phyloP scores from a whole-genome alignment of 1,139 yeast genomes.

The Taiozyma sp. region DNA sequence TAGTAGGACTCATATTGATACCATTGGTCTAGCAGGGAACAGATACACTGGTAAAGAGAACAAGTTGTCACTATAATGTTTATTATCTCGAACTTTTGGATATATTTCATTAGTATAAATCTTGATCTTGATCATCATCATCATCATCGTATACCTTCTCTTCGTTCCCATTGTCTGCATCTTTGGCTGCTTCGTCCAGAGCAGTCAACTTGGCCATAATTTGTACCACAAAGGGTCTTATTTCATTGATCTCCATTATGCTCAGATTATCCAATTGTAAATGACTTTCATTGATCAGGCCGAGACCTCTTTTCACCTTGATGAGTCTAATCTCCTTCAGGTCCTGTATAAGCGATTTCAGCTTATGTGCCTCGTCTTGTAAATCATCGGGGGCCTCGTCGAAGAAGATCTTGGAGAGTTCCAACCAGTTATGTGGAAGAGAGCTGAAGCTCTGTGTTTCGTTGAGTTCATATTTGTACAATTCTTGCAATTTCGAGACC shows the following conservation, averaged over 20 bases:
- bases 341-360: conserved; percentile 68
- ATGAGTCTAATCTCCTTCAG: conserved; percentile 76
- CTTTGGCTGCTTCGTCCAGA: conserved; percentile 39
- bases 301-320: conserved; percentile 75
- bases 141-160: neutral
- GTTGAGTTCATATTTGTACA: conserved; percentile 63
- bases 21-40: conserved; percentile 6
- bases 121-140: neutral
- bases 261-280: conserved; percentile 81
- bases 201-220: conserved; percentile 74
- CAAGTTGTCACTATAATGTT: no score
- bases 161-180: conserved; percentile 1
- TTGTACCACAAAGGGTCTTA: conserved; percentile 71
- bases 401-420: conserved; percentile 62
- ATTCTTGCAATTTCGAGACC: conserved; percentile 44
- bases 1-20: conserved; percentile 35
- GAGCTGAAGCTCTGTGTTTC: conserved; percentile 56
- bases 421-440: conserved; percentile 88
- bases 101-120: no score
- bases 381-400: conserved; percentile 68
- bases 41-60: neutral
- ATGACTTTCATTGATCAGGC: conserved; percentile 75
- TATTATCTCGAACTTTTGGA: no score
- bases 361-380: conserved; percentile 47
- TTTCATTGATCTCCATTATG: conserved; percentile 77